Conservation (phyloP, 805 yeast genomes). For the Candida argentea region DNA sequence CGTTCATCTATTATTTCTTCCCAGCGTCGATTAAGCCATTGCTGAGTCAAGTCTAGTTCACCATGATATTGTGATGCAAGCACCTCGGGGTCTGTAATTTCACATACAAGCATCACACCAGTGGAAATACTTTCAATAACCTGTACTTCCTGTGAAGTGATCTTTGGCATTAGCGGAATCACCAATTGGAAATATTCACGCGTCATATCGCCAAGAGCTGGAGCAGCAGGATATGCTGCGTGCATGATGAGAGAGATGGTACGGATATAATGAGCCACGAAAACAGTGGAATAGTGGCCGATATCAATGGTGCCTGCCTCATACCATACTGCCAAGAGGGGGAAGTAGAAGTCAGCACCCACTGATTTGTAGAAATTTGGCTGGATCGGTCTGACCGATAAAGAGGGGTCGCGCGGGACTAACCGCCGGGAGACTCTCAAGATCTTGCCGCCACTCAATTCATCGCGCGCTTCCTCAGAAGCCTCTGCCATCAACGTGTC, state of each 20-base stretch:
- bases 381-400: constrained; percentile 10
- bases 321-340: constrained; percentile 44
- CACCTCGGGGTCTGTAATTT: constrained; percentile 20
- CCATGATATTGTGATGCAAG: constrained; percentile 13
- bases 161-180: constrained; percentile 11
- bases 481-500: constrained; percentile 22
- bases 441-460: constrained; percentile 29
- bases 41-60: constrained; percentile 13
- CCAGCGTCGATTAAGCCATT: constrained; percentile 21
- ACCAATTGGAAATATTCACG: constrained; percentile 37
- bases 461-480: constrained; percentile 21
- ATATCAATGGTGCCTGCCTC: constrained; percentile 33
- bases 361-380: constrained; percentile 29
- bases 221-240: constrained; percentile 46
- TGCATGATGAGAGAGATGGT: constrained; percentile 49
- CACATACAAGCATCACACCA: constrained; percentile 24
- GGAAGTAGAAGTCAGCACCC: constrained; percentile 38
- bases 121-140: constrained; percentile 29
- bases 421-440: constrained; percentile 30
- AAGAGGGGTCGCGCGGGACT: constrained; percentile 7
- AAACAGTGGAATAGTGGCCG: constrained; percentile 44
- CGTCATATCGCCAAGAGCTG: constrained; percentile 46
- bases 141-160: constrained; percentile 19
- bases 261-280: constrained; percentile 49
- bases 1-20: constrained; percentile 26